Base-by-base conservation (phyloP, 2,329 filamentous ascomycete species). In the Paramyrothecium roridum region DNA sequence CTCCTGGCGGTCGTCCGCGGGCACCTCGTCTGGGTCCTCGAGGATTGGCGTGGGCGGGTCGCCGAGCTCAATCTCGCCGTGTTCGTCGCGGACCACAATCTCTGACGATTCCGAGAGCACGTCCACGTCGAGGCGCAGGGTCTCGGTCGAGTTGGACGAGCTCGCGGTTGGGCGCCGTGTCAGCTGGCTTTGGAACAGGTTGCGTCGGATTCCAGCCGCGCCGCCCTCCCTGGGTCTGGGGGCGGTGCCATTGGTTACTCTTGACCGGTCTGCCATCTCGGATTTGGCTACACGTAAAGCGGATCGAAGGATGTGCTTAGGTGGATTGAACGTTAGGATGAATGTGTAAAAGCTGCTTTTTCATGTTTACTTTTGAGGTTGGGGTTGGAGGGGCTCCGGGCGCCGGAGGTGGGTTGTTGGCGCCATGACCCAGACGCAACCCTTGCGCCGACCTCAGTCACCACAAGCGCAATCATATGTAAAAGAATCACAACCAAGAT, bases 41-140 rank as follows among this genome's bases (percentile, higher is more conserved):
- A 80, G 69, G 8, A 75, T 70, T 16, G 79, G 77, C 57, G 79
- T 76, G 1, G 80, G 82, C 48, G 81, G 80, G 56, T 85, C 82
- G 17, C 75, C 76, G n/a, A 87, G 70, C 66, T 85, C 80, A 55
- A 86, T 79, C 60, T 87, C 84, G 50, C 85, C 85, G 63, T 86
- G 80, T 68, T 80, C 74, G 63, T 87, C 81, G 59, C 85, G 76
- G 48, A 87, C 80, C 10, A 88, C 81, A 56, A 88, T 87, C 61
- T 86, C 84, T 7, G 66, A 68, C n/a, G 65, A 70, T 50, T 80
- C 76, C 6, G 70, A 73, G n/a, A 74, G 65, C 17, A 74, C 71
- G 50, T 80, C 77, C 52, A 72, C 70, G 56, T 80, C 78, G n/a
- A 81, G 69, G 51, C 78, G 75, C 54, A 82, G 62, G 43, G 76